Percentiles rank a stretch among this genome's conserved stretches.
These are phyloP conservation scores for Passiflora organensis DNA, from an alignment of 345 rosid species.

Conservation along the genomic window DNA sequence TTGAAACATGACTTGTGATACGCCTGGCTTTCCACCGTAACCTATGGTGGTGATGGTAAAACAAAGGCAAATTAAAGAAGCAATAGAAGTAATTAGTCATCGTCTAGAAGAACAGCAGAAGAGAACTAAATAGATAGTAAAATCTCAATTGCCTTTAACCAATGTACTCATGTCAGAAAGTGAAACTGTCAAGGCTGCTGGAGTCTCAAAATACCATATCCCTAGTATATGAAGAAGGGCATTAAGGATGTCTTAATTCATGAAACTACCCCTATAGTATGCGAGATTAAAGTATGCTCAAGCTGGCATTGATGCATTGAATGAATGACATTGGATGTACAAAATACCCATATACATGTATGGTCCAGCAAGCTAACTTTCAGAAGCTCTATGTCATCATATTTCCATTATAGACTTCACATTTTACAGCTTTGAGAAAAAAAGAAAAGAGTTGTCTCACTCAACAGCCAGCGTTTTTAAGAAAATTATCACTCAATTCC, in stretches of 20 bases:
- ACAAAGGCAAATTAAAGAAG: not conserved
- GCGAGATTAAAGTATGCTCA: not conserved
- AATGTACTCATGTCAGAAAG: not conserved
- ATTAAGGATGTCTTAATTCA: not conserved
- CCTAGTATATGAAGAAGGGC: not conserved
- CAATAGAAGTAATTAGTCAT: no score
- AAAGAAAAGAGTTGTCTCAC: no score
- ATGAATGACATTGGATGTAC: not conserved
- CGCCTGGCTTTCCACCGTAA: slow-evolving; percentile 78
- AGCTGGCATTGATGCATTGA: no score
- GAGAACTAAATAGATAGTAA: not conserved
- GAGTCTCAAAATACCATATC: no score
- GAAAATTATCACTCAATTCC: no score
- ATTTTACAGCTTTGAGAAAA: no score
- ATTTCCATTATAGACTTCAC: no score
- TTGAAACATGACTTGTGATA: slow-evolving; percentile 95
- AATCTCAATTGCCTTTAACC: not conserved
- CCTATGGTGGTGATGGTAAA: slow-evolving; percentile 32
- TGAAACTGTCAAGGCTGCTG: not conserved
- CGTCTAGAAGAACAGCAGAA: not conserved
- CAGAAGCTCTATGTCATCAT: no score
- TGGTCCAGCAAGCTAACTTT: no score
- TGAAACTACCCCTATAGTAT: not conserved
- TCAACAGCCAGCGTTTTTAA: no score
- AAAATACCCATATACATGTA: no score